Conservation (phyloP, 805 yeast genomes). For the Wickerhamiella kurtzmanii region DNA sequence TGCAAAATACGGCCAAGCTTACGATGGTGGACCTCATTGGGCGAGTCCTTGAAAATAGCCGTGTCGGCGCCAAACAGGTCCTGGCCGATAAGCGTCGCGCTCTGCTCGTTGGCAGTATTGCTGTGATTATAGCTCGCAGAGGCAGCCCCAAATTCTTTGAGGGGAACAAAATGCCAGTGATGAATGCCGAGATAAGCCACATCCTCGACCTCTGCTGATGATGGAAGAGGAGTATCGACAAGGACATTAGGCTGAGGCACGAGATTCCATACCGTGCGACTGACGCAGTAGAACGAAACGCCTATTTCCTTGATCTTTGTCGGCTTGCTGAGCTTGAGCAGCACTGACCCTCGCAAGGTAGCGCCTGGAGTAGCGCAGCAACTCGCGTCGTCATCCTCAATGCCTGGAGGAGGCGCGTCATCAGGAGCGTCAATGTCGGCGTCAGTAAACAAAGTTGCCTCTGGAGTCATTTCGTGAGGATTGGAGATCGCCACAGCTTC, state of each 20-base stretch:
- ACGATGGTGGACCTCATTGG: constrained; percentile 11
- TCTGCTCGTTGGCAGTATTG: constrained; percentile 12
- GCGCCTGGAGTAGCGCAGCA: constrained; percentile 21
- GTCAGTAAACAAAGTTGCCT: not conserved
- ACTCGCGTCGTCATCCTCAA: not conserved
- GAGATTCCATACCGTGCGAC: constrained; percentile 86
- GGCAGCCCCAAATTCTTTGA: constrained; percentile 17
- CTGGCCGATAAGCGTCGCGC: constrained; percentile 20
- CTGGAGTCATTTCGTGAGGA: not conserved
- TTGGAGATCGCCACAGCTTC: not conserved
- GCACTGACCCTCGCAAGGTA: constrained; percentile 62
- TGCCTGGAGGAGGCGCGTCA: constrained; percentile 1
- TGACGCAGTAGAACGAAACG: constrained; percentile 49
- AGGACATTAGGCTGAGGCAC: constrained; percentile 26
- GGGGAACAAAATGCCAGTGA: constrained; percentile 26
- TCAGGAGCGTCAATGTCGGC: not conserved
- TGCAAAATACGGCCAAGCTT: constrained; percentile 10
- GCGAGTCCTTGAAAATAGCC: constrained; percentile 15
- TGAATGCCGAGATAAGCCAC: constrained; percentile 22
- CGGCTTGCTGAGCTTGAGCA: constrained; percentile 57
- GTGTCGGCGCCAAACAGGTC: constrained; percentile 26
- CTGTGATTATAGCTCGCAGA: constrained; percentile 8
- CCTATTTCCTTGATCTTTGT: constrained; percentile 54
- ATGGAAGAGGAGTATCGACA: constrained; percentile 20
- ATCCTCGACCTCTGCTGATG: constrained; percentile 24